A percentile compares a stretch with the other conserved stretches of the same genome.
These are phyloP conservation scores for Diaporthe vaccinii DNA, from an alignment of 2,329 filamentous ascomycete species.

Conservation along the genomic window DNA sequence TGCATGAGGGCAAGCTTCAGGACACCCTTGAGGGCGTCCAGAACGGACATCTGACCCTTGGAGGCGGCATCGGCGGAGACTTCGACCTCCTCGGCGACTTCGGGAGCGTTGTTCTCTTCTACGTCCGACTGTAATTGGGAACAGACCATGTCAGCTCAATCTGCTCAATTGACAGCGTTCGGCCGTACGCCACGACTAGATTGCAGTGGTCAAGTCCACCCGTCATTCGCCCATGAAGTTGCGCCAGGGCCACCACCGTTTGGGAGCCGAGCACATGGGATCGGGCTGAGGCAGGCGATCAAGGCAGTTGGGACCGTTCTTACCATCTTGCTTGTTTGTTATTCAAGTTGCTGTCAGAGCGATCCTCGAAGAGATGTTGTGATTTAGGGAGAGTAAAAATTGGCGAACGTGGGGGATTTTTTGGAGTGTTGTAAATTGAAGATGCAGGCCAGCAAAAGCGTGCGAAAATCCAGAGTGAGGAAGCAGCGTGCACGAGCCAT, in stretches of 20 bases:
- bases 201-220: conserved; percentile 15
- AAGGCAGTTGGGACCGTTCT: conserved; percentile 48
- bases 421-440: conserved; percentile 43
- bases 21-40: conserved; percentile 98
- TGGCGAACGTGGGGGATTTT: conserved; percentile 42
- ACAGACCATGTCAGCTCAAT: conserved; percentile 45
- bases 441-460: conserved; percentile 41
- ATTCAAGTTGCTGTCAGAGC: conserved; percentile 68
- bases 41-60: conserved; percentile 96
- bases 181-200: conserved; percentile 33
- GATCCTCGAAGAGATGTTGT: conserved; percentile 74
- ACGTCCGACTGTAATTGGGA: conserved; percentile 88
- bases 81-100: conserved; percentile 91
- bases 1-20: conserved; percentile 99
- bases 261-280: not conserved
- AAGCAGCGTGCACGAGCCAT: not conserved
- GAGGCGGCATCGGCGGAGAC: conserved; percentile 90
- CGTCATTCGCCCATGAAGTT: conserved; percentile 20
- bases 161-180: conserved; percentile 37
- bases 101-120: conserved; percentile 97
- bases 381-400: conserved; percentile 41
- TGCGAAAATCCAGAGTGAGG: conserved; percentile 36
- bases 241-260: conserved; percentile 4
- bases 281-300: not conserved
- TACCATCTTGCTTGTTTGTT: conserved; percentile 71